These are phyloP conservation scores for Citropsis articulata DNA, from an alignment of 345 rosid species.

Conservation along the genomic window DNA sequence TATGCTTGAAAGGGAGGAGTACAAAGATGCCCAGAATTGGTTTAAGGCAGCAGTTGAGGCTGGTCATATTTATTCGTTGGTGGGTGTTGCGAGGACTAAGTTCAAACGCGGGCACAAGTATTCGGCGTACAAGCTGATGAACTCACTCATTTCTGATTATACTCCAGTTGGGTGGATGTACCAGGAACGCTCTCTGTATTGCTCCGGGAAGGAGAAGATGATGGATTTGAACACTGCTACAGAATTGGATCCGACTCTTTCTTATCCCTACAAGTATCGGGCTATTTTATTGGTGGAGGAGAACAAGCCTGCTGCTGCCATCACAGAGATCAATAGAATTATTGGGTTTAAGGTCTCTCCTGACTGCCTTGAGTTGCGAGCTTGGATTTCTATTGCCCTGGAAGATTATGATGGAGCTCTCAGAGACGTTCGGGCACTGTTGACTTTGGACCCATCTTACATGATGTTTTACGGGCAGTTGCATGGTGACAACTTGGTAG, in stretches of 20 bases:
- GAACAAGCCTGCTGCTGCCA: conserved; percentile 60
- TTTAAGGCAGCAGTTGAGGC: conserved; percentile 65
- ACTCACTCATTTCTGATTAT: conserved; percentile 54
- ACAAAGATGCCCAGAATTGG: conserved; percentile 83
- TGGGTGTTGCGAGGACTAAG: conserved; percentile 86
- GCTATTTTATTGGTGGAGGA: conserved; percentile 74
- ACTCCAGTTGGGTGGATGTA: conserved; percentile 86
- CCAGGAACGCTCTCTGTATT: conserved; percentile 84
- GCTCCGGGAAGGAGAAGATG: conserved; percentile 70
- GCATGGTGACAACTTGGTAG: conserved; percentile 69
- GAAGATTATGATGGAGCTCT: conserved; percentile 83
- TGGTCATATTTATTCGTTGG: conserved; percentile 70
- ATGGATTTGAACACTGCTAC: conserved; percentile 70
- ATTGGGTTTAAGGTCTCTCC: conserved; percentile 76
- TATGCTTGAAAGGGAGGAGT: conserved; percentile 87
- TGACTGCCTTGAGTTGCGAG: conserved; percentile 86
- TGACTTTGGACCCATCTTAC: conserved; percentile 79
- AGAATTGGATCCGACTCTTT: conserved; percentile 79
- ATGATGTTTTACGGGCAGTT: conserved; percentile 71
- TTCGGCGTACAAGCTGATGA: conserved; percentile 79
- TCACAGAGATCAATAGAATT: conserved; percentile 74
- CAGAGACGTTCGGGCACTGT: conserved; percentile 74
- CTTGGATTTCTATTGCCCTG: conserved; percentile 74
- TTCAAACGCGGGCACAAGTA: conserved; percentile 86
- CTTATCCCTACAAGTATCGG: conserved; percentile 82